A percentile compares a stretch with the other conserved stretches of the same genome.
Conservation (phyloP, 1,284 basidiomycete species). For the Ceratobasidium sp. region DNA sequence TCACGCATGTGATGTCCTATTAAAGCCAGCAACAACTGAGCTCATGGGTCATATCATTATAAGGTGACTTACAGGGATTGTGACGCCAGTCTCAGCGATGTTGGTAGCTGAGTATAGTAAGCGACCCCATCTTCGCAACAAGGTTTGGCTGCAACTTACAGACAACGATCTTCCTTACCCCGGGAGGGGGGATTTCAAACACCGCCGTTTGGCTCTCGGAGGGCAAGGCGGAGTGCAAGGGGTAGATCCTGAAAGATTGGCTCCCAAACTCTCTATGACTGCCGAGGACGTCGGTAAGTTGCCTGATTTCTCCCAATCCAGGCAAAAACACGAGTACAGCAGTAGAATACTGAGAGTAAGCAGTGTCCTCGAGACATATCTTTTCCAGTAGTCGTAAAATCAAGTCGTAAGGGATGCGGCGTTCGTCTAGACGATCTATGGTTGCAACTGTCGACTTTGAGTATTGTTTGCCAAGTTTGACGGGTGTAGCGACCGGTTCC, state of each 20-base stretch:
- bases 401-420: constrained; percentile 88
- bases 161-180: constrained; percentile 90
- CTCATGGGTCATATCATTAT: neutral
- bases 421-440: constrained; percentile 87
- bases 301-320: constrained; percentile 90
- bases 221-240: constrained; percentile 92
- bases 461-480: constrained; percentile 75
- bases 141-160: constrained; percentile 57
- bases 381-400: constrained; percentile 86
- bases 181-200: constrained; percentile 83
- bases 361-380: constrained; percentile 77
- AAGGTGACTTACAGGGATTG: constrained; percentile 48
- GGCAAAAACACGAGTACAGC: constrained; percentile 96
- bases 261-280: constrained; percentile 81
- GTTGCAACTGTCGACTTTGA: constrained; percentile 77
- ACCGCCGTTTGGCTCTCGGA: constrained; percentile 91
- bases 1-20: constrained; percentile 97
- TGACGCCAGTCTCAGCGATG: constrained; percentile 93
- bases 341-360: constrained; percentile 68
- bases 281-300: constrained; percentile 80
- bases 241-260: constrained; percentile 78
- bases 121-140: neutral
- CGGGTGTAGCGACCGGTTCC: constrained; percentile 50
- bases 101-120: constrained; percentile 63
- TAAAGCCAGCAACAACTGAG: constrained; percentile 59